Evolutionary conservation across 306 rosid genomes (phyloP).

Genomic region (Dalbergia cochinchinensis): DNA sequence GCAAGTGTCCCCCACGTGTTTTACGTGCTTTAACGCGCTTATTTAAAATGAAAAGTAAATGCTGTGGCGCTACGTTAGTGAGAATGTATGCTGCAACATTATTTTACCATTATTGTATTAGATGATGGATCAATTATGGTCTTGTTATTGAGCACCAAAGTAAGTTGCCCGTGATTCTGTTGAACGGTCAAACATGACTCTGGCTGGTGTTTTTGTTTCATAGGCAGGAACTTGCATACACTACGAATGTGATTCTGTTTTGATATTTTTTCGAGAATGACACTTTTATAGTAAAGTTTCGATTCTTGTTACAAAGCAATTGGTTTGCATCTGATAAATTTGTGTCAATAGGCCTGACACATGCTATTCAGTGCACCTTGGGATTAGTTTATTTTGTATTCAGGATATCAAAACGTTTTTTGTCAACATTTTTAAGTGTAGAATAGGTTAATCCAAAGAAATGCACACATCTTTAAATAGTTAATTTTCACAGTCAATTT

Average conservation of each 20-base stretch:
- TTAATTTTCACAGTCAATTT: neutral
- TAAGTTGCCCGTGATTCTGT: slow-evolving; percentile 24
- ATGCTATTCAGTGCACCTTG: neutral
- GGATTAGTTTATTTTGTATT: neutral
- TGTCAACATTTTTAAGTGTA: neutral
- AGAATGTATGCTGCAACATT: slow-evolving; percentile 14
- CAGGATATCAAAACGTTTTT: neutral
- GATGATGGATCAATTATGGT: neutral
- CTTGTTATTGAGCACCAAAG: neutral
- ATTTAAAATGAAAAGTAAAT: slow-evolving; percentile 21
- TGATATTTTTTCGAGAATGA: slow-evolving; percentile 1
- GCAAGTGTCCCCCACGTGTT: neutral
- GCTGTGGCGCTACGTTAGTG: slow-evolving; percentile 38
- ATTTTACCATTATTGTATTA: neutral
- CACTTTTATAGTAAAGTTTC: slow-evolving; percentile 12
- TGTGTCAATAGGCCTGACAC: neutral
- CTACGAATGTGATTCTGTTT: slow-evolving; percentile 27
- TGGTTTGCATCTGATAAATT: neutral
- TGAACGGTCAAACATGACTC: slow-evolving; percentile 19
- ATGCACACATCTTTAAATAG: neutral
- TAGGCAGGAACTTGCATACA: slow-evolving; percentile 20
- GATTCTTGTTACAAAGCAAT: neutral
- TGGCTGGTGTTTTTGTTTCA: slow-evolving; percentile 5
- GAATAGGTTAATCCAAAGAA: slow-evolving; percentile 1
- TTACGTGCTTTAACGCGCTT: slow-evolving; percentile 10